Evolutionary conservation across 169 alveolate genomes (phyloP), one percentile per base, ranked within the genome.

Genomic region (Babesia bigemina): DNA sequence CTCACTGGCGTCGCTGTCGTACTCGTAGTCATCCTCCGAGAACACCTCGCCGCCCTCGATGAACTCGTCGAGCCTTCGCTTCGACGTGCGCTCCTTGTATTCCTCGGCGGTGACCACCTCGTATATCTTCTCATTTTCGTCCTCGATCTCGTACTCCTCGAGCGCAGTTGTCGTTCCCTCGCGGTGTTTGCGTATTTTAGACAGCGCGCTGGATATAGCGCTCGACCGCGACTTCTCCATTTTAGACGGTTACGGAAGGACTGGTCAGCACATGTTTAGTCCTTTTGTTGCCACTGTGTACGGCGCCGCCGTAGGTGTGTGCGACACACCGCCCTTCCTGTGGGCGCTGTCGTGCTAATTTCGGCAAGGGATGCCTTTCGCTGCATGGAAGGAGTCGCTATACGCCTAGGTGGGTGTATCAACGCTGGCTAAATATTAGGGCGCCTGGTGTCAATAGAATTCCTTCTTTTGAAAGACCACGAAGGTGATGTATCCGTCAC

Each of bases 401-500:
- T 6, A 33, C 10, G 39, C 2, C 39, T 33, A 33, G 10, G 6
- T 33, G 39, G 39, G 39, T 33, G 39, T 33, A 33, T 33, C 2
- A 2, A 33, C 39, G 39, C 39, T 33, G 6, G 39, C 39, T 33
- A 33, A 49, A 19, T 19, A 49, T 49, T 49, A 49, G n/a, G 57
- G 7, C 57, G 57, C 9, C 7, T 10, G 17, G 13, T 62, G 4
- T 53, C 39, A 81, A 53, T 61, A 71, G 73, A 83, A 57, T 69
- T 83, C 90, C 58, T 79, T 48, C n/a, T 61, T 75, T 28, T 71
- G 73, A 86, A 83, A 83, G 4, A 75, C 75, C 4, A 83, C 86
- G 36, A 83, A 74, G n/a, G 90, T 74, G 66, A 96, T 91, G 79
- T 95, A 95, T 29, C 98, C 98, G 71, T 96, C 98, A 70, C 96